Base-by-base conservation (phyloP, 2,329 filamentous ascomycete genomes). In the Pseudocercospora vitis region DNA sequence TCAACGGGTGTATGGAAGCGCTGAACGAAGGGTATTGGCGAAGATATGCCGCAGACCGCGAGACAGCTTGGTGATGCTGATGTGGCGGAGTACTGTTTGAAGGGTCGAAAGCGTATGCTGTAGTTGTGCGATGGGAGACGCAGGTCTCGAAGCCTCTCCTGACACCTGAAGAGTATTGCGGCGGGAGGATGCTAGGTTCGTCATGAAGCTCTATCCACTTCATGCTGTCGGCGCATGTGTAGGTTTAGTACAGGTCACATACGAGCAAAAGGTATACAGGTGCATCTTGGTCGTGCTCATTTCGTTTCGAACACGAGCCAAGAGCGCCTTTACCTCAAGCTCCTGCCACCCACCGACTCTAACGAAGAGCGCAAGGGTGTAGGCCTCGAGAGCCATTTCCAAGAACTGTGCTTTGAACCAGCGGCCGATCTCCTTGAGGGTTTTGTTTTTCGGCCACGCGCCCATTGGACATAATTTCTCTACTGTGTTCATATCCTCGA, bases 311-410 rank as follows among this genome's bases (percentile, higher is more conserved):
- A 74, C 65, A 33, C 71, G 64, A 2, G 73, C 71, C 11, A 75
- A 63, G 44, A 73, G 74, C 12, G 74, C 73, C 48, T 74, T 70
- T 7, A 74, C 70, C 50, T 75, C 71, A 4, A 70, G 66, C 19
- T 69, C 67, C 4, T 70, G 70, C 73, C 73, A 76, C 1, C 68
- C 70, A 7, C 71, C 50, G 6, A 70, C 32, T 7, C 69, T 28
- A 12, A 70, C 73, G 50, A 71, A 70, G 46, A 70, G 68, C 69
- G 68, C 70, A 62, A 73, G 60, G 3, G 70, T 62, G 70, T 71
- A 74, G 2, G 69, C 67, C 53, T 74, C 72, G 23, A 73, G 59
- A 1, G 70, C 71, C 31, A 70, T 72, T 50, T 72, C 70, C 23
- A 70, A 47, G 58, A 70, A 60, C 8, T 71, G 65, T 14, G 23